A percentile compares a stretch with the other conserved stretches of the same genome.
phyloP scores from a whole-genome alignment of 1,284 basidiomycete species.

The Taiwanofungus camphoratus region DNA sequence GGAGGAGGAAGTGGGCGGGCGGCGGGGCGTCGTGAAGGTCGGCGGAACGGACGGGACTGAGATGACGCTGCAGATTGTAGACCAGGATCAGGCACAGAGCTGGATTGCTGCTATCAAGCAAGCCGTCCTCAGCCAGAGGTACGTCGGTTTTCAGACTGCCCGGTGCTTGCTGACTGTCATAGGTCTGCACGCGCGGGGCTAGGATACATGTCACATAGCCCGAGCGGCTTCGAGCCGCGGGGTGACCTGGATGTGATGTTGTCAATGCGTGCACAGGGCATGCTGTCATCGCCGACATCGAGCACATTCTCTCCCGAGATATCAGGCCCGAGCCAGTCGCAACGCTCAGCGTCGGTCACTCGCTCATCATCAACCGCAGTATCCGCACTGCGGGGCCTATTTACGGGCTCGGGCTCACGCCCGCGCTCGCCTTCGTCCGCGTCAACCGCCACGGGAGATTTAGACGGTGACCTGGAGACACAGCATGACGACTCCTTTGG shows the following conservation, averaged over 20 bases:
- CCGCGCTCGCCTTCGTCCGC: slow-evolving; percentile 49
- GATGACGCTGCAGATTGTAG: slow-evolving; percentile 63
- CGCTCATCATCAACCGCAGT: slow-evolving; percentile 28
- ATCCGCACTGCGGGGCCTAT: slow-evolving; percentile 51
- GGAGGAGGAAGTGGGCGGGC: slow-evolving; percentile 61
- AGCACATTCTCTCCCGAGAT: slow-evolving; percentile 9
- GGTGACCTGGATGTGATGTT: slow-evolving; percentile 79
- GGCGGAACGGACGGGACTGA: slow-evolving; percentile 56
- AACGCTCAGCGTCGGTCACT: background rate
- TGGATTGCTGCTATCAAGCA: slow-evolving; percentile 73
- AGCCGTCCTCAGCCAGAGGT: slow-evolving; percentile 67
- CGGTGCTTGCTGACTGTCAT: background rate
- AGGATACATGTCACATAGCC: slow-evolving; percentile 38
- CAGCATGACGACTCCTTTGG: slow-evolving; percentile 46
- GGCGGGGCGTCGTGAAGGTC: slow-evolving; percentile 59
- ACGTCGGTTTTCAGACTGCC: slow-evolving; percentile 14
- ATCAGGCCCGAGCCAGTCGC: background rate
- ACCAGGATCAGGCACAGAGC: slow-evolving; percentile 53
- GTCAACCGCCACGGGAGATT: slow-evolving; percentile 33
- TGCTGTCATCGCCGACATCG: slow-evolving; percentile 29
- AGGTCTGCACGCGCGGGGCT: slow-evolving; percentile 66
- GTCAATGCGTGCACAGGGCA: slow-evolving; percentile 65
- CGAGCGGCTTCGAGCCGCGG: slow-evolving; percentile 50
- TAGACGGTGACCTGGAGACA: slow-evolving; percentile 13
- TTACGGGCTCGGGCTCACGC: slow-evolving; percentile 36